phyloP scores from a whole-genome alignment of 805 yeast genomes.

The Zygotorulaspora sp. region DNA sequence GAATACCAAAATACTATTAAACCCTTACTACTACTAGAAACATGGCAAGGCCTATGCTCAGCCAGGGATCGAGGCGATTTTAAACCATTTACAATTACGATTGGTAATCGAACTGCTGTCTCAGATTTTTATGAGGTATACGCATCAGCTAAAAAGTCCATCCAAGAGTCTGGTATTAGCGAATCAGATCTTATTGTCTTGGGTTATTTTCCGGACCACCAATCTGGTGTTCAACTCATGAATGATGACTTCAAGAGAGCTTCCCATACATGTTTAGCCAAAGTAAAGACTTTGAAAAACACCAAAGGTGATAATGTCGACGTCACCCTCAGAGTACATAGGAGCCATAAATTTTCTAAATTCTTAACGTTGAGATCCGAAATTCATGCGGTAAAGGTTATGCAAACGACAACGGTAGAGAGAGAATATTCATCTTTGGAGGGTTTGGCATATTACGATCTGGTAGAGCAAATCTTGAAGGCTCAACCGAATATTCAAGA shows the following conservation, averaged over 20 bases:
- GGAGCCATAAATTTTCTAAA: conserved; percentile 43
- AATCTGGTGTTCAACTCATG: conserved; percentile 26
- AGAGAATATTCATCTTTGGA: conserved; percentile 83
- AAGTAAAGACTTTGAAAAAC: conserved; percentile 66
- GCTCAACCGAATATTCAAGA: conserved; percentile 50
- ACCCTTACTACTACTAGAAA: conserved; percentile 80
- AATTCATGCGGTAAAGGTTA: conserved; percentile 64
- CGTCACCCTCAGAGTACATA: conserved; percentile 62
- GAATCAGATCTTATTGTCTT: conserved; percentile 76
- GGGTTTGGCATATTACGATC: conserved; percentile 78
- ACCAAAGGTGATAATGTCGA: conserved; percentile 66
- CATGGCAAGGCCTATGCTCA: conserved; percentile 86
- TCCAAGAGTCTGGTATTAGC: conserved; percentile 50
- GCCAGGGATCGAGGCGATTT: conserved; percentile 56
- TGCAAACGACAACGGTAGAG: conserved; percentile 88
- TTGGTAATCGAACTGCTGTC: conserved; percentile 78
- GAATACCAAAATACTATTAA: conserved; percentile 68
- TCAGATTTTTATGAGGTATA: conserved; percentile 87
- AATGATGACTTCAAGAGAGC: conserved; percentile 36
- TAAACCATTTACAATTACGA: conserved; percentile 56
- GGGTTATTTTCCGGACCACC: conserved; percentile 45
- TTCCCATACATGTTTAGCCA: conserved; percentile 66
- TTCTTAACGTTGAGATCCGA: conserved; percentile 59
- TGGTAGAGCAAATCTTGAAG: conserved; percentile 57
- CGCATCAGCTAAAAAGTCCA: conserved; percentile 53